Base-by-base conservation (phyloP, 768 basidiomycete genomes). In the Auricularia sp. region DNA sequence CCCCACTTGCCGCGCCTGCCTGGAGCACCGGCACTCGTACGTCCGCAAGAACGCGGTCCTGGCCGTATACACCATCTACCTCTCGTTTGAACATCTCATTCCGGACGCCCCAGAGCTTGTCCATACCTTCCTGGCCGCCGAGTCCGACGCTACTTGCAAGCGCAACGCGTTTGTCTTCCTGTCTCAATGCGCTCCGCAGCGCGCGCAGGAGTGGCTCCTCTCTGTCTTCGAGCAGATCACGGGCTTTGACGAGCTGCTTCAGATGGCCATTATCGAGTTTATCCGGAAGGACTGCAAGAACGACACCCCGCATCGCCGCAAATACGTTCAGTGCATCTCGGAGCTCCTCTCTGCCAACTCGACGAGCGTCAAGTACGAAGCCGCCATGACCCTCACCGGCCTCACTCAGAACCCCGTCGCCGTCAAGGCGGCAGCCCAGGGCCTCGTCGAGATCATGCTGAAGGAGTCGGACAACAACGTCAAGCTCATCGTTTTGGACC, bases 391-490 rank as follows among this genome's bases (percentile, higher is more conserved):
- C 3, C 82, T 98, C 51, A 98, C 97, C 0, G 87, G 90, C 2
- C 81, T 98, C 39, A 98, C 96, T 0, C 93, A 96, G 76, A 96
- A 96, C 75, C 88, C 94, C 14, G 92, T 94, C 21, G 97, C 97
- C 8, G 85, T 98, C 67, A 98, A 98, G 82, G 95, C 96, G 67
- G 90, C 94, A 61, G 95, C 94, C 3, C 84, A 87, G 8, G 90
- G 85, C 68, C 86, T 96, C 68, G 92, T 97, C 70, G 90, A 85
- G 68, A 85, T 98, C 58, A 87, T 94, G 66, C 81, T 89, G 74
- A 96, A 95, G 77, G 96, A 98, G 76, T 93, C 94, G 1, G 96
- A 98, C 78, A 99, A 98, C 77, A 99, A 99, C 70, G 96, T 98
- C 75, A 98, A 98, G 76, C 83, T 98, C 56, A 98, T 98, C 66